Conservation (phyloP, 75 land plant genomes). For the Pseudotsuga menziesii region DNA sequence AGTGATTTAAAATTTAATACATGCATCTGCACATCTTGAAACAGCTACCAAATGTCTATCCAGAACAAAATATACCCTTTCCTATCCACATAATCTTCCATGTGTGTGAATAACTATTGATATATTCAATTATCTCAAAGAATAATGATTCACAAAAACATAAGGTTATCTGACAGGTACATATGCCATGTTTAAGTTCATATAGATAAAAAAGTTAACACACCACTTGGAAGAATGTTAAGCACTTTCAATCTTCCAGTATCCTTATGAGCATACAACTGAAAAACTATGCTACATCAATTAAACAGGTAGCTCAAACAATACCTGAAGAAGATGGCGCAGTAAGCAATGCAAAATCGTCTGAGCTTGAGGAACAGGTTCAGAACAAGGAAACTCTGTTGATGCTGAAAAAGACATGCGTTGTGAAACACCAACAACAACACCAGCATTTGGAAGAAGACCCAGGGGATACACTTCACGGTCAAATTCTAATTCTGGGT, state of each 20-base stretch:
- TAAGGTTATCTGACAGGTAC: background rate
- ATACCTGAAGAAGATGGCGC: slow-evolving; percentile 94
- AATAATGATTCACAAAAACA: background rate
- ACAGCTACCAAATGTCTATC: background rate
- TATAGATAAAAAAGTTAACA: background rate
- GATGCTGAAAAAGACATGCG: slow-evolving; percentile 90
- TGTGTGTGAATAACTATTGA: background rate
- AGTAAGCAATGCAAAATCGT: slow-evolving; percentile 96
- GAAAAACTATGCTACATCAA: background rate
- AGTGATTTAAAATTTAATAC: background rate
- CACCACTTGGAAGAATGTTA: too few relatives aligned
- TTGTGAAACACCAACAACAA: slow-evolving; percentile 94
- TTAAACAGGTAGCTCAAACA: background rate
- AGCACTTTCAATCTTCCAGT: background rate
- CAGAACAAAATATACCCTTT: background rate
- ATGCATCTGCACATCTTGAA: background rate
- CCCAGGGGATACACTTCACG: slow-evolving; percentile 97
- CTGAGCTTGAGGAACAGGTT: slow-evolving; percentile 97
- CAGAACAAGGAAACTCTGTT: slow-evolving; percentile 95
- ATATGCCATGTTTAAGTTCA: background rate
- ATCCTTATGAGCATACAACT: background rate
- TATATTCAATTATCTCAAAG: background rate
- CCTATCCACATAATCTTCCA: background rate
- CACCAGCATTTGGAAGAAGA: slow-evolving; percentile 90
- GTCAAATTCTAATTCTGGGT: slow-evolving; percentile 98